Conservation (phyloP, 208 protist species). For the Acanthamoeba castellanii region DNA sequence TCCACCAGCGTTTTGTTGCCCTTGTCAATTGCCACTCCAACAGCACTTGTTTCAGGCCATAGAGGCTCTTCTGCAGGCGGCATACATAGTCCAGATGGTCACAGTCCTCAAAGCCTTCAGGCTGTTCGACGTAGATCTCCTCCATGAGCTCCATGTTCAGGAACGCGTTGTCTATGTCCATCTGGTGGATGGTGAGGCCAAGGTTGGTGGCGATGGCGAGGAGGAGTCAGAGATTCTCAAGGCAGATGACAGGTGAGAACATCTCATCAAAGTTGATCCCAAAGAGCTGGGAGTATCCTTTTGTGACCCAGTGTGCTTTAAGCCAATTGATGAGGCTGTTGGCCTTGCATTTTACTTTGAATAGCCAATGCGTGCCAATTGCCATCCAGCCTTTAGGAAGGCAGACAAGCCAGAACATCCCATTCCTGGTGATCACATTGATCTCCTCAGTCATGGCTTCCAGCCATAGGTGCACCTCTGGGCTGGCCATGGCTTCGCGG, state of each 20-base stretch:
- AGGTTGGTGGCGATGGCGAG: background rate
- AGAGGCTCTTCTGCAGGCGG: background rate
- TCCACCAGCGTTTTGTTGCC: too few relatives aligned
- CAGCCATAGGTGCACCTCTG: too few relatives aligned
- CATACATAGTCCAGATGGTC: background rate
- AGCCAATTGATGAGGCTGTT: background rate
- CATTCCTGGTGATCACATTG: background rate
- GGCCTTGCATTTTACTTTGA: conserved; percentile 28
- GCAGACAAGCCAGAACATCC: background rate
- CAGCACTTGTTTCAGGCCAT: conserved; percentile 15
- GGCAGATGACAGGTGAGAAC: background rate
- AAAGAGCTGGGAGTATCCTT: background rate
- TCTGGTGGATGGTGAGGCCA: background rate
- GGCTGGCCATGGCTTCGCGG: background rate
- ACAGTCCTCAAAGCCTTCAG: background rate
- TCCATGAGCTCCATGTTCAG: background rate
- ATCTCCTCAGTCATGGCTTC: conserved; percentile 21
- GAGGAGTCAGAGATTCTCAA: background rate
- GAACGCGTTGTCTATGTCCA: conserved; percentile 34
- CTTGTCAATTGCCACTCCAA: background rate
- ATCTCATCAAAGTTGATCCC: background rate
- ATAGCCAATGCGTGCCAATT: background rate
- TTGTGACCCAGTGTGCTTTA: background rate
- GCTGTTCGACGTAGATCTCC: conserved; percentile 13
- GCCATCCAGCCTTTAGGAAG: background rate